These are phyloP conservation scores for Phylloporus arenicola DNA, from an alignment of 768 basidiomycete species.

Conservation along the genomic window DNA sequence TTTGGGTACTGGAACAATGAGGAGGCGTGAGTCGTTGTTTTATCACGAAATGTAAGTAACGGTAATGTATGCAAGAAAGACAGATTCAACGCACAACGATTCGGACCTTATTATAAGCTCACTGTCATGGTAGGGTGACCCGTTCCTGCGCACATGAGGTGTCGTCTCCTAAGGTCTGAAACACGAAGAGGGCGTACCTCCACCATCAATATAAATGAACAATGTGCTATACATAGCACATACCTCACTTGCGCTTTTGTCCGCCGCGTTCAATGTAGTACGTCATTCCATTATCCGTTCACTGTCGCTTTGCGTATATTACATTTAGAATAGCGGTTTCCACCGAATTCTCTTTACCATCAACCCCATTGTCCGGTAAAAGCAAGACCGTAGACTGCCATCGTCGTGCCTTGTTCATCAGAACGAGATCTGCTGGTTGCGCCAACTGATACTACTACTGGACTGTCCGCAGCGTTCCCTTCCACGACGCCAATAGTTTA, in stretches of 20 bases:
- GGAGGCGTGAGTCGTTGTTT: constrained; percentile 45
- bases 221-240: background rate
- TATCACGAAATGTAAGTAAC: background rate
- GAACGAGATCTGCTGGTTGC: constrained; percentile 49
- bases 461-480: constrained; percentile 4
- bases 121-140: too few species aligned
- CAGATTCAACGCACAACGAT: too few species aligned
- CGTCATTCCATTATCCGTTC: background rate
- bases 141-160: too few species aligned
- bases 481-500: constrained; percentile 43
- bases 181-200: too few species aligned
- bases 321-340: constrained; percentile 11
- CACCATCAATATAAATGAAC: background rate
- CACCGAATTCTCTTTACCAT: constrained; percentile 12
- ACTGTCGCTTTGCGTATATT: background rate
- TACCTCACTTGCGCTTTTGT: background rate
- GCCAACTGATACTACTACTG: constrained; percentile 25
- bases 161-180: too few species aligned
- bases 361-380: constrained; percentile 18
- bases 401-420: constrained; percentile 45
- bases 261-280: background rate
- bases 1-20: constrained; percentile 49
- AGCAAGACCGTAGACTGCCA: constrained; percentile 47
- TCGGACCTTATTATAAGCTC: too few species aligned
- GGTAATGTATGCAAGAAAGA: too few species aligned